Base-by-base conservation (phyloP, 176 grass and related monocot species). In the Cenchrus americanus region DNA sequence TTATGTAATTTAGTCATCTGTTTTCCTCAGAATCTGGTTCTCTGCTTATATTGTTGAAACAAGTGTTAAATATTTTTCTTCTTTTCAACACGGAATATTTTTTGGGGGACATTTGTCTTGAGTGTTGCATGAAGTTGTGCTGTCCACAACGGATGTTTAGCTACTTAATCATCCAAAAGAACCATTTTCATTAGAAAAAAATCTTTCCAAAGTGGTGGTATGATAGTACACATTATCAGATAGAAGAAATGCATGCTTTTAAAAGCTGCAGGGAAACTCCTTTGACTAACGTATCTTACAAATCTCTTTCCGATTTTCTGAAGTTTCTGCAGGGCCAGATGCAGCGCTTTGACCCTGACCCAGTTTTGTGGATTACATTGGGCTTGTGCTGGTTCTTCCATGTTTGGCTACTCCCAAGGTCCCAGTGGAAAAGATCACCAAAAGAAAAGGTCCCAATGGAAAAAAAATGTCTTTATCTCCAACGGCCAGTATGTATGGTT, bases 31-130 rank as follows among this genome's bases (percentile, higher is more conserved):
- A 21, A 62, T 69, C 22, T 4, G 27, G 21, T 54, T 54, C 14
- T 18, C 54, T 64, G 81, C 5, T 69, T 57, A 52, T 48, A 10
- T 73, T 71, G 44, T 71, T 26, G 32, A 52, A 69, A 60, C 42
- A 44, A 14, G 2, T 15, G 18, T 62, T 73, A 62, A 68, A 60
- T 60, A 44, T 58, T 23, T 0, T 0, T 21, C 18, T 22, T 37
- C 10, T 23, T 5, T 30, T 27, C 14, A 63, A 63, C 22, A 27
- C 32, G 61, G 1, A 30, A 8, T 6, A 6, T 27, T 14, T 62
- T 30, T 37, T 3, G 34, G 4, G 24, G 24, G 30, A 63, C 30
- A 32, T 30, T 10, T 32, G 23, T 52, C 24, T 27, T 23, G 5
- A 1, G 1, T 26, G 4, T 51, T 72, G 69, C 6, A 17, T 72